These are phyloP conservation scores for Apiospora kogelbergensis DNA, from an alignment of 2,329 filamentous ascomycete species.

Conservation along the genomic window DNA sequence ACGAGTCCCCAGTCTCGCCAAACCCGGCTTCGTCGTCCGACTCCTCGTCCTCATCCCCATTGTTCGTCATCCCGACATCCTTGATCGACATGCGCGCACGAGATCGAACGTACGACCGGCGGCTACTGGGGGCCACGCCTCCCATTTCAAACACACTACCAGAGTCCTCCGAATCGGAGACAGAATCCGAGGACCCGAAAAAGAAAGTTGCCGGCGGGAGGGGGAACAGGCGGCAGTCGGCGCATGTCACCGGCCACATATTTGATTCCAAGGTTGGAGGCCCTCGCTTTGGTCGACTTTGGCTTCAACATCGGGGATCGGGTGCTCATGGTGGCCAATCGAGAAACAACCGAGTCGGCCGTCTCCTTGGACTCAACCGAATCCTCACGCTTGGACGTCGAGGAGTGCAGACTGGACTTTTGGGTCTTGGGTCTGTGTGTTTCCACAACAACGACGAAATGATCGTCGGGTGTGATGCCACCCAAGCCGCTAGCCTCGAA, in stretches of 20 bases:
- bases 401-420: slow-evolving; percentile 7
- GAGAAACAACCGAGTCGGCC: slow-evolving; percentile 41
- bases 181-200: slow-evolving; percentile 42
- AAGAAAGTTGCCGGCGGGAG: slow-evolving; percentile 55
- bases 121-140: slow-evolving; percentile 13
- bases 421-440: slow-evolving; percentile 42
- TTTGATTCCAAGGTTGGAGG: slow-evolving; percentile 38
- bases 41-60: background rate
- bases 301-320: slow-evolving; percentile 31
- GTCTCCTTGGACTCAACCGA: slow-evolving; percentile 21
- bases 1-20: slow-evolving; percentile 70
- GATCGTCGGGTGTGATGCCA: slow-evolving; percentile 62
- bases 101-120: background rate
- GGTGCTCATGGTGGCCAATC: slow-evolving; percentile 43
- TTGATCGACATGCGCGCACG: background rate
- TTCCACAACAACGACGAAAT: slow-evolving; percentile 57
- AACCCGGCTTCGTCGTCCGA: slow-evolving; percentile 72
- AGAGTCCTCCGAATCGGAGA: slow-evolving; percentile 23
- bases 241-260: slow-evolving; percentile 45
- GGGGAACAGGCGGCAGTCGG: slow-evolving; percentile 43
- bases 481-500: slow-evolving; percentile 60
- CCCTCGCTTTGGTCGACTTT: background rate
- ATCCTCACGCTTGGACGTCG: slow-evolving; percentile 10
- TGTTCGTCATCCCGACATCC: background rate
- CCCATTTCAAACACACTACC: slow-evolving; percentile 15